Conservation (phyloP, 148 eudicot genomes). For the Nyssa sinensis region DNA sequence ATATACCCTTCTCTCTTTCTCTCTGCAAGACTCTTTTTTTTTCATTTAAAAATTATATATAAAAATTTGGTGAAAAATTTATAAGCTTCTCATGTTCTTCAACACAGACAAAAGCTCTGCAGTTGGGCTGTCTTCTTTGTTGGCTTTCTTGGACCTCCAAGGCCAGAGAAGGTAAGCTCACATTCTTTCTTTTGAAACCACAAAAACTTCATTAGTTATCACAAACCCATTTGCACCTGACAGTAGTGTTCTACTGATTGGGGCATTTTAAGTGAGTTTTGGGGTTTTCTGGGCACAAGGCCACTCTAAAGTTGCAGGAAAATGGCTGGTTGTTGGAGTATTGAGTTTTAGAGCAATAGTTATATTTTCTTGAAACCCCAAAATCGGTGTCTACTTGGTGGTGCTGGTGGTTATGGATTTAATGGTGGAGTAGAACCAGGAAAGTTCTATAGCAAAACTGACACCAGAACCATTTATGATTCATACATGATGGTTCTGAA, state of each 20-base stretch:
- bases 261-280: neutral
- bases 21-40: neutral
- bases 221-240: neutral
- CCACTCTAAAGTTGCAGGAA: neutral
- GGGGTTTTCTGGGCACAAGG: neutral
- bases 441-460: too few relatives aligned
- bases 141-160: conserved; percentile 13
- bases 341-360: too few relatives aligned
- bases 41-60: neutral
- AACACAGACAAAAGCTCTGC: conserved; percentile 18
- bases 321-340: neutral
- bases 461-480: too few relatives aligned
- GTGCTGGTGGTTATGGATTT: conserved; percentile 16
- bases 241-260: neutral
- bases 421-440: conserved; percentile 29
- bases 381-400: too few relatives aligned
- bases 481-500: conserved; percentile 14
- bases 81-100: conserved; percentile 10
- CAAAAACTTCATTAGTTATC: neutral
- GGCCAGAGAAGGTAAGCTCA: conserved; percentile 4
- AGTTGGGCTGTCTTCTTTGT: conserved; percentile 19
- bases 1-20: conserved; percentile 1
- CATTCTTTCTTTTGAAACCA: neutral
- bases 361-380: too few relatives aligned
- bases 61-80: too few relatives aligned